Base-by-base conservation (phyloP, 306 rosid species). In the Cucurbita pepo region DNA sequence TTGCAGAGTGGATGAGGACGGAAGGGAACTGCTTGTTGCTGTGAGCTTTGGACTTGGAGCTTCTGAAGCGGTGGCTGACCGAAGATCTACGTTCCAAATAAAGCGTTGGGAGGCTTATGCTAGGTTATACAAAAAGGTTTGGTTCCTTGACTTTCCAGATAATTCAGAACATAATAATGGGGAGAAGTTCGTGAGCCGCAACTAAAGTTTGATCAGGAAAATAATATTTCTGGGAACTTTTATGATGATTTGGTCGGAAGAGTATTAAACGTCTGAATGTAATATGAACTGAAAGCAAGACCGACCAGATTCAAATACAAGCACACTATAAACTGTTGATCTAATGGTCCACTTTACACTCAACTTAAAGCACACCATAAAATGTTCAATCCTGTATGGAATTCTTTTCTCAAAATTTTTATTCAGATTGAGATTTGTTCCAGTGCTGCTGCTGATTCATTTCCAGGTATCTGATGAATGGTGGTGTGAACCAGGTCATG, bases 401-500 rank as follows among this genome's bases (percentile, higher is more conserved):
- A 10, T 10, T 18, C 2, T 44, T 71, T 53, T 12, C 19, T 38
- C n/a, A 18, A 38, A 62, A 18, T 21, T 67, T 15, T 21, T 12
- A 22, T 67, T 69, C 34, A 8, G 44, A 65, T 56, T 18, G 5
- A 56, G 6, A 22, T 67, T 56, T 77, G 40, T 50, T 21, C 40
- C 59, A 10, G 37, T 30, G 72, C 21, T 69, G 61, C 45, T 40
- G 45, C 52, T 74, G 81, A 54, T 72, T 59, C 71, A 18, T 75
- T 77, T 47, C 76, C 78, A 93, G 97, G 98, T 93, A 76, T 84
- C 96, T 7, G 94, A 90, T 79, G 86, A 93, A 77, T 93, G 98
- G 97, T 93, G 97, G 97, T 93, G 88, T 75, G 92, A 90, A 88
- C 98, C 96, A 40, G 98, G 98, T 77, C 98, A 93, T 75, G 98